Percentiles rank a stretch among this genome's conserved stretches.
These are phyloP conservation scores for Handroanthus guayacan DNA, from an alignment of 257 asterid genomes.

Conservation along the genomic window DNA sequence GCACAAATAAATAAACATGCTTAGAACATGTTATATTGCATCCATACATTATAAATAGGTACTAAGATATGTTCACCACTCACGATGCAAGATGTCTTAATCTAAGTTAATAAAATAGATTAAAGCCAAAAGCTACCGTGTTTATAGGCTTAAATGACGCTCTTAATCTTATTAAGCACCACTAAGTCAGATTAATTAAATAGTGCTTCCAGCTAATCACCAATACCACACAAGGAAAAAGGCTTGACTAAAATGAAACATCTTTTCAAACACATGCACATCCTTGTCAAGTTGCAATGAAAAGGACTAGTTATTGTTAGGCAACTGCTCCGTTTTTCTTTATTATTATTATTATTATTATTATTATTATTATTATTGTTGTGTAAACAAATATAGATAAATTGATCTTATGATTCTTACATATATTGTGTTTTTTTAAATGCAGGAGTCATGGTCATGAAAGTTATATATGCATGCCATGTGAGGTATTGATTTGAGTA, in stretches of 20 bases:
- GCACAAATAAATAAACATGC: not conserved
- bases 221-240: not conserved
- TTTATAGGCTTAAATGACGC: constrained; percentile 22
- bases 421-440: constrained; percentile 28
- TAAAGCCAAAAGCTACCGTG: constrained; percentile 8
- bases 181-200: not conserved
- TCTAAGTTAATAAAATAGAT: not conserved
- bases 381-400: constrained; percentile 20
- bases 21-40: not conserved
- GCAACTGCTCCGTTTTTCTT: constrained; percentile 13
- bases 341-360: too few relatives aligned
- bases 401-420: constrained; percentile 6
- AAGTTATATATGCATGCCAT: constrained; percentile 11
- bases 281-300: constrained; percentile 26
- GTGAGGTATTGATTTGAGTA: not conserved
- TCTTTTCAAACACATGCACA: constrained; percentile 20
- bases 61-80: constrained; percentile 12
- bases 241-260: not conserved
- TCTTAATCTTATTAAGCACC: not conserved
- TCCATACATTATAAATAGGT: not conserved
- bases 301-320: constrained; percentile 32
- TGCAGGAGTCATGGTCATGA: constrained; percentile 1
- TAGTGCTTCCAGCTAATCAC: not conserved
- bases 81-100: constrained; percentile 10
- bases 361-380: too few relatives aligned